Evolutionary conservation across 495 filamentous ascomycete genomes (phyloP).

Genomic region (Podospora australis): DNA sequence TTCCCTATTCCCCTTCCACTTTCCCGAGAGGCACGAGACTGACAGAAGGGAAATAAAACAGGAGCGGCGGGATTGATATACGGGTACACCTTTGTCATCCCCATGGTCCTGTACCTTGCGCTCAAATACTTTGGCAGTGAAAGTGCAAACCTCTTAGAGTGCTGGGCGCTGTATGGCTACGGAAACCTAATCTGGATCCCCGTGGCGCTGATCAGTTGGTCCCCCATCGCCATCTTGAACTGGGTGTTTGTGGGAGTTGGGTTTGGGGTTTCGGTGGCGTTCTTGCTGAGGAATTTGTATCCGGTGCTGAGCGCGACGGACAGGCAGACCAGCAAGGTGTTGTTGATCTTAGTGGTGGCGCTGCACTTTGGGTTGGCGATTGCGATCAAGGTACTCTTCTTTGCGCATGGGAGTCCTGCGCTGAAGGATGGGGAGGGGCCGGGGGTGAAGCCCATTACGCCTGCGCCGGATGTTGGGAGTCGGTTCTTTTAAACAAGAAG

Average conservation of each 20-base stretch:
- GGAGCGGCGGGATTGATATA: conserved; percentile 87
- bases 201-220: conserved; percentile 87
- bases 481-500: background rate
- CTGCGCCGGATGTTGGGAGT: background rate
- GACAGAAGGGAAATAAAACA: conserved; percentile 15
- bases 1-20: background rate
- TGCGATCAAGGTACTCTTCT: conserved; percentile 94
- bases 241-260: conserved; percentile 89
- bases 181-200: conserved; percentile 93
- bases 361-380: conserved; percentile 84
- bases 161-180: conserved; percentile 91
- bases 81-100: conserved; percentile 83
- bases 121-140: conserved; percentile 90
- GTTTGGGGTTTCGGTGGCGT: conserved; percentile 77
- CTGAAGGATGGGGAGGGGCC: conserved; percentile 37
- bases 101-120: conserved; percentile 77
- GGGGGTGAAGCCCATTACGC: background rate
- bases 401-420: conserved; percentile 71
- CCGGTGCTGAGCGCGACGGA: conserved; percentile 90
- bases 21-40: background rate
- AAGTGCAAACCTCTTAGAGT: conserved; percentile 85
- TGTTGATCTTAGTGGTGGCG: conserved; percentile 75
- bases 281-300: conserved; percentile 87
- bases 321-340: conserved; percentile 78
- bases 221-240: conserved; percentile 75